These are phyloP conservation scores for Nitzschia sp. DNA, from an alignment of 108 stramenopile species.

Conservation along the genomic window DNA sequence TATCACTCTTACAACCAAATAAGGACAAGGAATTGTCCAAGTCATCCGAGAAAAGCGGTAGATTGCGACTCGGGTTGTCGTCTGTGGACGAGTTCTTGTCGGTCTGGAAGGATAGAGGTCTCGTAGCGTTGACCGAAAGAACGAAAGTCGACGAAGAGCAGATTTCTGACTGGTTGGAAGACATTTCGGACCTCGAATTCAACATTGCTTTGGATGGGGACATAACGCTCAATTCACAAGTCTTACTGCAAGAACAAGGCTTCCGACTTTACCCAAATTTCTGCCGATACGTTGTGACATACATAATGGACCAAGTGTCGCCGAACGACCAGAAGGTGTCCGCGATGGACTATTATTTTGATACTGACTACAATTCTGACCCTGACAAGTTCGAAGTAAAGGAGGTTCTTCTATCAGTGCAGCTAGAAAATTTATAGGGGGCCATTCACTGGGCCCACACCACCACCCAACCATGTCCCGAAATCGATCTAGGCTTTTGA, in stretches of 20 bases:
- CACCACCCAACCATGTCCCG: no score
- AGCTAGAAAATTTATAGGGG: constrained; percentile 45
- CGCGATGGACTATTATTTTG: constrained; percentile 78
- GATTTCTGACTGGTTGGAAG: constrained; percentile 39
- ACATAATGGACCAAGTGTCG: constrained; percentile 29
- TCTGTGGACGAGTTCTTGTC: not conserved
- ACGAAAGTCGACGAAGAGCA: constrained; percentile 21
- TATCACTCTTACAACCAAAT: constrained; percentile 9
- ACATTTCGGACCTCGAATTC: constrained; percentile 53
- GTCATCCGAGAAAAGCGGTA: not conserved
- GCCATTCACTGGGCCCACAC: no score
- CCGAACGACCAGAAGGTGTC: constrained; percentile 16
- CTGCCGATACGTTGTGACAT: constrained; percentile 40
- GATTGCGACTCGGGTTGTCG: not conserved
- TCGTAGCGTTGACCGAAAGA: constrained; percentile 28
- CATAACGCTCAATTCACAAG: constrained; percentile 65
- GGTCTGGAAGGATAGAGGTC: constrained; percentile 16
- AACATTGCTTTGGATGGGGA: constrained; percentile 76
- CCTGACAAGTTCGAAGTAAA: constrained; percentile 85
- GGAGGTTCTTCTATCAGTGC: constrained; percentile 79
- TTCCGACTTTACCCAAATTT: constrained; percentile 79
- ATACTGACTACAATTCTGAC: constrained; percentile 84
- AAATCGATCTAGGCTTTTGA: no score
- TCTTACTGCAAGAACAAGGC: constrained; percentile 83
- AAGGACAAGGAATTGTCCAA: not conserved